A percentile compares a stretch with the other conserved stretches of the same genome.
phyloP scores from a whole-genome alignment of 176 grass and related monocot genomes.

The Carex parvula region DNA sequence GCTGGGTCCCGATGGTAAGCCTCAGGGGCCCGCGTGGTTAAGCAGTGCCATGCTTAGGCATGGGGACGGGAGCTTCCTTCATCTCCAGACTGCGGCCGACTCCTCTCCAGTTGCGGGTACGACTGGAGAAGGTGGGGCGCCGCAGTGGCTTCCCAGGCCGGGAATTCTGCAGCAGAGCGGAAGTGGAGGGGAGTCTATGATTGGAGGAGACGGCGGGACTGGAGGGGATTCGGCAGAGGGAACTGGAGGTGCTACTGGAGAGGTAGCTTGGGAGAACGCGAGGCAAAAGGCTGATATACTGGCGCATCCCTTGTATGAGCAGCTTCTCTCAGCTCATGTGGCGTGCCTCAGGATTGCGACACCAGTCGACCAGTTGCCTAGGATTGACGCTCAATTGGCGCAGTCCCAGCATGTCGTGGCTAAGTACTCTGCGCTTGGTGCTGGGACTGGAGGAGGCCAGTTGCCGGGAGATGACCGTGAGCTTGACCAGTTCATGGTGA shows the following conservation, averaged over 20 bases:
- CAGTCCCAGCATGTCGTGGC: constrained; percentile 47
- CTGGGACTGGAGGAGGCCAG: constrained; percentile 27
- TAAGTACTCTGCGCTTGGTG: constrained; percentile 46
- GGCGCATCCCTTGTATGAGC: constrained; percentile 59
- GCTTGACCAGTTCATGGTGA: constrained; percentile 74
- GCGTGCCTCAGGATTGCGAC: constrained; percentile 60
- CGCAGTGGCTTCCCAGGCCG: constrained; percentile 29
- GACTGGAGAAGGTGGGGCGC: constrained; percentile 14
- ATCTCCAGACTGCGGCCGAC: constrained; percentile 59
- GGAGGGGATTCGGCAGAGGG: constrained; percentile 12
- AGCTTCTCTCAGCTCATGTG: constrained; percentile 59
- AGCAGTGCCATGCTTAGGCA: constrained; percentile 56
- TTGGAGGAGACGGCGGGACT: neutral
- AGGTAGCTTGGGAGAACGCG: constrained; percentile 35
- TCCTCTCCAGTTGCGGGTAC: constrained; percentile 30
- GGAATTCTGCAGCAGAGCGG: constrained; percentile 24
- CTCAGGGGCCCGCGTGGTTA: constrained; percentile 45
- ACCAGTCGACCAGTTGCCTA: constrained; percentile 61
- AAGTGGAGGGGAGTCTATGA: constrained; percentile 22
- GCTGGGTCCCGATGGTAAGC: constrained; percentile 26
- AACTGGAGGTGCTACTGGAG: constrained; percentile 10
- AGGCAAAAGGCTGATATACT: constrained; percentile 51
- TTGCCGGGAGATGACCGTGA: constrained; percentile 41
- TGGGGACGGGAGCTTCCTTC: constrained; percentile 66
- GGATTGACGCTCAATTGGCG: constrained; percentile 58